A percentile compares a stretch with the other conserved stretches of the same genome.
These are phyloP conservation scores for Polyporus tsugae DNA, from an alignment of 1,284 basidiomycete species.

Conservation along the genomic window DNA sequence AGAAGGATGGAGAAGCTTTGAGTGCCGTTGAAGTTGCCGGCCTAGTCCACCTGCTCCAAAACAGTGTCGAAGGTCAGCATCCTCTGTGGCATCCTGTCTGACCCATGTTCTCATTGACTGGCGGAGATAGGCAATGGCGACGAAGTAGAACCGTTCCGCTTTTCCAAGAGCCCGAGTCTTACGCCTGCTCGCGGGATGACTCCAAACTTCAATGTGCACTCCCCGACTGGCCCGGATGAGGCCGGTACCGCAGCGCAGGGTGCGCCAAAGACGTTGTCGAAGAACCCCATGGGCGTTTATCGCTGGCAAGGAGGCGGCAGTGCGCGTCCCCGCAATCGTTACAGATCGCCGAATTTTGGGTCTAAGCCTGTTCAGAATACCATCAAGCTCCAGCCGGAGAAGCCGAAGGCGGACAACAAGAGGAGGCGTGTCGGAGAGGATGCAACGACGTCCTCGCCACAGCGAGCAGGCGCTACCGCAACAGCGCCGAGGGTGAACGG, in stretches of 20 bases:
- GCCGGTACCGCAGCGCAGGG: conserved; percentile 31
- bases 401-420: conserved; percentile 60
- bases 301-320: conserved; percentile 76
- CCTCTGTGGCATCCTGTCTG: not conserved
- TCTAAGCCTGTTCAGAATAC: conserved; percentile 49
- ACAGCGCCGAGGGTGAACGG: conserved; percentile 22
- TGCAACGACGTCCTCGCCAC: conserved; percentile 42
- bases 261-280: conserved; percentile 60
- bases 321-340: conserved; percentile 69
- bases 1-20: conserved; percentile 34
- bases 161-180: conserved; percentile 52
- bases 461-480: conserved; percentile 35
- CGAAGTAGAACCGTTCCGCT: conserved; percentile 63
- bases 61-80: conserved; percentile 48
- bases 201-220: conserved; percentile 43
- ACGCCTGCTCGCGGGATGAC: conserved; percentile 54
- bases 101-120: not conserved
- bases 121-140: conserved; percentile 37
- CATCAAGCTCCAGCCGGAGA: conserved; percentile 50
- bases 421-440: conserved; percentile 65
- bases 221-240: conserved; percentile 31
- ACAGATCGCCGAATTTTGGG: conserved; percentile 73
- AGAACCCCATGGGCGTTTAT: conserved; percentile 76
- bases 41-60: conserved; percentile 59
- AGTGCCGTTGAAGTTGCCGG: conserved; percentile 60